Conservation (phyloP, 1,284 basidiomycete species). For the Gastroboletus turbinatus region DNA sequence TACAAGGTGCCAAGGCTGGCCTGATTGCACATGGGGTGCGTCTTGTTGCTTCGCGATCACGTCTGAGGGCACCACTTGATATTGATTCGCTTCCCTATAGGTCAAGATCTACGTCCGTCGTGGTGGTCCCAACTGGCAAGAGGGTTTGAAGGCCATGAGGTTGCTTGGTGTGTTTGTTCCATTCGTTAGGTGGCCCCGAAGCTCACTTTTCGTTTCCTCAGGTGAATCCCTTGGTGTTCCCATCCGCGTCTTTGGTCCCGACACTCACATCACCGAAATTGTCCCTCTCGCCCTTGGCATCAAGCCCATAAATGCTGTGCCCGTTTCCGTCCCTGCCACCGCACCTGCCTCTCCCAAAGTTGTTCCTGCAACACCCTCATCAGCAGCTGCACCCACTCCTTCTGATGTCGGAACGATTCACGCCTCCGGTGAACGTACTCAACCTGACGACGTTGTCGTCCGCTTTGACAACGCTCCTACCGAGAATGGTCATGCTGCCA, state of each 20-base stretch:
- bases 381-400: slow-evolving; percentile 31
- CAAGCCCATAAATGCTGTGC: slow-evolving; percentile 43
- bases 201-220: slow-evolving; percentile 5
- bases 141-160: slow-evolving; percentile 98
- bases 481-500: slow-evolving; percentile 27
- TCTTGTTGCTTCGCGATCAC: not conserved
- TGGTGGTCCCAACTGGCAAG: slow-evolving; percentile 99
- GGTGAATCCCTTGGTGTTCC: slow-evolving; percentile 95
- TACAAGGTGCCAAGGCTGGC: slow-evolving; percentile 90
- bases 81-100: slow-evolving; percentile 26
- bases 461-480: slow-evolving; percentile 64
- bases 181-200: not conserved
- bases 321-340: slow-evolving; percentile 42
- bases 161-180: slow-evolving; percentile 60
- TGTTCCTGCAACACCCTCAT: slow-evolving; percentile 24
- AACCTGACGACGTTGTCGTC: slow-evolving; percentile 87
- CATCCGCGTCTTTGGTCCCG: slow-evolving; percentile 96
- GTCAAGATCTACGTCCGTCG: slow-evolving; percentile 97
- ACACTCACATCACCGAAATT: slow-evolving; percentile 98
- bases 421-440: slow-evolving; percentile 78
- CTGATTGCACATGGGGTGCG: slow-evolving; percentile 67
- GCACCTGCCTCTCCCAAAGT: slow-evolving; percentile 41
- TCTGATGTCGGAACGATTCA: slow-evolving; percentile 74
- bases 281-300: slow-evolving; percentile 96
- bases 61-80: not conserved